These are phyloP conservation scores for Pelargonium cotyledonis DNA, from an alignment of 441 rosid genomes.

Conservation along the genomic window DNA sequence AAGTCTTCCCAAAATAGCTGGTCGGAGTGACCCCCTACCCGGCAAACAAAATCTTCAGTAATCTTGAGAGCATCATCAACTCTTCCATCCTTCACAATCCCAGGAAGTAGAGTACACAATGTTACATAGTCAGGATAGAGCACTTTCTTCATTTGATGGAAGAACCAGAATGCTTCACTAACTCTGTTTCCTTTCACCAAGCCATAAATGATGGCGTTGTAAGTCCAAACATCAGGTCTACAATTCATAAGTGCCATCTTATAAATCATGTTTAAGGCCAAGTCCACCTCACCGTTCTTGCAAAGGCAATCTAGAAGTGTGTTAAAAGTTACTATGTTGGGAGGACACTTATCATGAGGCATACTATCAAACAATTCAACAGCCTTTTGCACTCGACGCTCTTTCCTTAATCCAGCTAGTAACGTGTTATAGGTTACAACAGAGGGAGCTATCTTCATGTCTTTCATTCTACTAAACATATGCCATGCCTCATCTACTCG, in stretches of 20 bases:
- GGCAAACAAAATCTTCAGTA: slow-evolving; percentile 45
- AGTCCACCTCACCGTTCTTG: slow-evolving; percentile 71
- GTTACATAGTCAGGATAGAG: slow-evolving; percentile 72
- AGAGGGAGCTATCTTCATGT: slow-evolving; percentile 67
- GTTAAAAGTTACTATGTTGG: slow-evolving; percentile 75
- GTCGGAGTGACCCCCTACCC: slow-evolving; percentile 20
- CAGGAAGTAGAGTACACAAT: slow-evolving; percentile 82
- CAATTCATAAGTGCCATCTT: slow-evolving; percentile 55
- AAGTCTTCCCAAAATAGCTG: slow-evolving; percentile 64
- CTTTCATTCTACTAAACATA: slow-evolving; percentile 61
- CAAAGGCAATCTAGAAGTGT: slow-evolving; percentile 85
- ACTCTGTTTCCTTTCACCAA: slow-evolving; percentile 52
- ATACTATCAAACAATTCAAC: slow-evolving; percentile 55
- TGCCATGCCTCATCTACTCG: slow-evolving; percentile 79
- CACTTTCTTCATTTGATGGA: slow-evolving; percentile 80
- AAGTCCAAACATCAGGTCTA: slow-evolving; percentile 70
- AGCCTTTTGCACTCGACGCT: slow-evolving; percentile 56
- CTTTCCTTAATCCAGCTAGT: slow-evolving; percentile 68
- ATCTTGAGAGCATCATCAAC: slow-evolving; percentile 66
- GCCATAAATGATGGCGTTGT: slow-evolving; percentile 75
- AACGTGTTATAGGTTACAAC: slow-evolving; percentile 84
- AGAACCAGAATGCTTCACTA: slow-evolving; percentile 62
- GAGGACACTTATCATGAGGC: slow-evolving; percentile 51
- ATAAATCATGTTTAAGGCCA: slow-evolving; percentile 62
- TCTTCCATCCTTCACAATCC: slow-evolving; percentile 56